Base-by-base conservation (phyloP, 2,329 filamentous ascomycete species). In the Aaosphaeria arxii region DNA sequence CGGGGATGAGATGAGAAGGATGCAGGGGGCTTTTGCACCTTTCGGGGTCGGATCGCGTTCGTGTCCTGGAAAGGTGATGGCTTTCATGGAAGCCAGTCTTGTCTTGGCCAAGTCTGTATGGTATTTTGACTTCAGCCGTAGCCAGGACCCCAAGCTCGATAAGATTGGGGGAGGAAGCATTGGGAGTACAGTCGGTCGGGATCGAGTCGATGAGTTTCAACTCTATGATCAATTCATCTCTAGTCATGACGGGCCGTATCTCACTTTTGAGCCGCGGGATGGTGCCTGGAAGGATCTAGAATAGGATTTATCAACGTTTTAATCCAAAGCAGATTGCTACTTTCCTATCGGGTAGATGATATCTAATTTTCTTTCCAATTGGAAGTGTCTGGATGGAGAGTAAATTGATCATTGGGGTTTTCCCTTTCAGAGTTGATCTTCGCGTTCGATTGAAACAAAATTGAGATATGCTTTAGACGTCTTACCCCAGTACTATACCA, bases 141-240 rank as follows among this genome's bases (percentile, higher is more conserved):
- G 9, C 9, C 7, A 36, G 7, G 33, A 36, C n/a, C 9, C 4
- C 7, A 36, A 36, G 33, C n/a, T 36, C 9, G 33, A 36, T 36
- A n/a, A 13, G 6, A 36, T 50, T 9, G 33, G 46, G 4, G 42
- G n/a, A 39, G 48, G 38, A 29, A 33, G 13, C 5, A 3, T 30
- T 5, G 13, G 36, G 31, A 41, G 41, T 5, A 7, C 11, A 11
- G 32, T 32, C 30, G 53, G 42, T 13, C n/a, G 40, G 44, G 46
- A 44, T 13, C 44, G 46, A 24, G 17, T 7, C 5, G 38, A 38
- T 1, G 86, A 88, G 73, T 87, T 82, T 66, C 85, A 87, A 71
- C 66, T 88, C 44, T 69, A 77, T 35, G 86, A 89, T 62, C 84
- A 80, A 13, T 88, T 89, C 67, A 87, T 85, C 35, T 85, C 83